A percentile compares a stretch with the other conserved stretches of the same genome.
phyloP scores from a whole-genome alignment of 1,139 yeast species.

The Geotrichum candidum region DNA sequence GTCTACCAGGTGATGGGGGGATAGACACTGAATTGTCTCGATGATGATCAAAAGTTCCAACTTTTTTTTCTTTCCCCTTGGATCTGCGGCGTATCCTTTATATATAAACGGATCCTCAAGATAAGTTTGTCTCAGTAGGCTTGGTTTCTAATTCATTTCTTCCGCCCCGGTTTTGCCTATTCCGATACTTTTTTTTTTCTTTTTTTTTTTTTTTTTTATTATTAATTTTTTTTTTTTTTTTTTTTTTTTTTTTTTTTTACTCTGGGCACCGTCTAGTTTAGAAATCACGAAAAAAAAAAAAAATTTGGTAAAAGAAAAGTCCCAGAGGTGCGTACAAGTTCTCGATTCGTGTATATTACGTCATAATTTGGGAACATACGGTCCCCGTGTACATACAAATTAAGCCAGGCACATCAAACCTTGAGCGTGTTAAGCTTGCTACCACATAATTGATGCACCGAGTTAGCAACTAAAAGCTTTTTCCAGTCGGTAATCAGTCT shows the following conservation, averaged over 20 bases:
- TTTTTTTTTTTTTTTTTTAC: not conserved
- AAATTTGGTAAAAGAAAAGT: not conserved
- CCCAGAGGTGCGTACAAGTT: not conserved
- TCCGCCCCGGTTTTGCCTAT: too few species aligned
- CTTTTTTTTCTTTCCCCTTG: too few species aligned
- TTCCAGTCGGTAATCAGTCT: not conserved
- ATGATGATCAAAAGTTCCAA: too few species aligned
- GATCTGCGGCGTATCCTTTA: not conserved
- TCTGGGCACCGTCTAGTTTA: not conserved
- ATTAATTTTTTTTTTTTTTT: too few species aligned
- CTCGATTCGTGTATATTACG: not conserved
- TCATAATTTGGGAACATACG: not conserved
- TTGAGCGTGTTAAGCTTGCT: not conserved
- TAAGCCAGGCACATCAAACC: not conserved
- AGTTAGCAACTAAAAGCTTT: not conserved
- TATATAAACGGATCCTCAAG: not conserved
- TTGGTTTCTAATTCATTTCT: too few species aligned
- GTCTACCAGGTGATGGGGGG: not conserved
- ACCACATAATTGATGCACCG: not conserved
- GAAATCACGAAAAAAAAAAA: not conserved
- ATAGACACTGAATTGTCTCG: not conserved
- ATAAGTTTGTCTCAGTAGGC: too few species aligned
- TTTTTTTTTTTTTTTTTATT: too few species aligned
- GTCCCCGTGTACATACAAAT: not conserved
- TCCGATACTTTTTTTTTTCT: too few species aligned